These are phyloP conservation scores for Hypoxylon sp. DNA, from an alignment of 2,329 filamentous ascomycete genomes.

Conservation along the genomic window DNA sequence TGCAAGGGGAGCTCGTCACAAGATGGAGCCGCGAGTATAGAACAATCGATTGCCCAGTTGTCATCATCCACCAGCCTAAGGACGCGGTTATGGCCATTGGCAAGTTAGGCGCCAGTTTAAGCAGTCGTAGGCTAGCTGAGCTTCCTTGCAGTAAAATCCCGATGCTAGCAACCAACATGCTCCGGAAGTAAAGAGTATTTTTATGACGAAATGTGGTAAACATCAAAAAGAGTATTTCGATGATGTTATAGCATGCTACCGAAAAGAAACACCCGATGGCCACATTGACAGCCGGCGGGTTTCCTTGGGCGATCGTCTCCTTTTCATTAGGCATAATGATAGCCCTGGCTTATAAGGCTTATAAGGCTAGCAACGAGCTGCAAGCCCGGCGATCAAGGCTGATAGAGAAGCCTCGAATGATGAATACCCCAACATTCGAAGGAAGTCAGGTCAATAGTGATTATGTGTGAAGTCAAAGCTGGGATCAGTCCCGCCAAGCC, in stretches of 20 bases:
- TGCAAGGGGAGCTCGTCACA: constrained; percentile 64
- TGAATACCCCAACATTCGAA: no score
- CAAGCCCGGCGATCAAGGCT: no score
- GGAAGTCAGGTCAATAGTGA: no score
- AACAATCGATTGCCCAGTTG: constrained; percentile 70
- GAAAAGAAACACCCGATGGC: constrained; percentile 38
- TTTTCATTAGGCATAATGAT: not conserved
- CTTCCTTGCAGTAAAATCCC: constrained; percentile 41
- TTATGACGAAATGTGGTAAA: constrained; percentile 58
- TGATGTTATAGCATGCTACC: constrained; percentile 58
- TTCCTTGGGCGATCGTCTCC: not conserved
- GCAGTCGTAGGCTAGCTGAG: constrained; percentile 38
- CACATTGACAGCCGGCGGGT: constrained; percentile 15
- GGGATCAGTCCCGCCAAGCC: no score
- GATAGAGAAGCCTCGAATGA: no score
- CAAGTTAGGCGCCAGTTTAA: constrained; percentile 36
- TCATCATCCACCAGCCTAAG: constrained; percentile 71
- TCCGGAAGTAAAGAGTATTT: constrained; percentile 61
- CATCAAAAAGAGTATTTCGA: constrained; percentile 59
- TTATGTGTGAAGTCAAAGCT: no score
- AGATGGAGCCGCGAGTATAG: constrained; percentile 74
- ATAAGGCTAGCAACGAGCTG: not conserved
- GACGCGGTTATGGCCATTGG: constrained; percentile 46
- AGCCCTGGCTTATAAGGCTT: no score
- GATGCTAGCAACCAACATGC: constrained; percentile 54